Conservation (phyloP, 441 rosid genomes). For the Bruguiera hainesii region DNA sequence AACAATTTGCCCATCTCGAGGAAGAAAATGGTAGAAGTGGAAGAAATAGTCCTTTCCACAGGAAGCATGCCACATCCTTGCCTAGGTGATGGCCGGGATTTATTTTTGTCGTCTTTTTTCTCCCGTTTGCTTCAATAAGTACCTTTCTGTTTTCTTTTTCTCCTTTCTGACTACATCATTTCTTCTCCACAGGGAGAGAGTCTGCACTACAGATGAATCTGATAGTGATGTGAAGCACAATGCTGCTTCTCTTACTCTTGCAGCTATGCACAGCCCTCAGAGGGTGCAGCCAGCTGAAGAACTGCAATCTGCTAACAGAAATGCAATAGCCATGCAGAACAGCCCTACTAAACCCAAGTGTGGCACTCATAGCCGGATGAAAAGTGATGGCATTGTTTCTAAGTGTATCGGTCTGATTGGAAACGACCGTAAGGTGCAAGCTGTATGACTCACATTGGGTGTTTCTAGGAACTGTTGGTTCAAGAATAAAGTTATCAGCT, state of each 20-base stretch:
- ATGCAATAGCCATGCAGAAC: conserved; percentile 36
- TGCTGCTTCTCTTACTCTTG: conserved; percentile 35
- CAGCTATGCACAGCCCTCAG: conserved; percentile 49
- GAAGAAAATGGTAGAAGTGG: conserved; percentile 63
- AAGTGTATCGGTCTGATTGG: conserved; percentile 52
- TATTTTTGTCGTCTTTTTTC: neutral
- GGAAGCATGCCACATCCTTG: conserved; percentile 86
- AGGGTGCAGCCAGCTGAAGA: conserved; percentile 26
- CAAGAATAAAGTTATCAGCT: neutral
- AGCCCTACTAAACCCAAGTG: conserved; percentile 38
- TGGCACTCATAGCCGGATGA: conserved; percentile 60
- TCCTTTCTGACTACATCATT: conserved; percentile 1
- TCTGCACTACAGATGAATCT: conserved; percentile 45
- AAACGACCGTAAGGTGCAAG: conserved; percentile 34
- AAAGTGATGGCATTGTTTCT: conserved; percentile 81
- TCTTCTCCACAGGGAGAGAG: conserved; percentile 58
- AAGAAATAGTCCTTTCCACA: conserved; percentile 48
- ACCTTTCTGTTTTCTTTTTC: neutral
- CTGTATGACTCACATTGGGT: conserved; percentile 12
- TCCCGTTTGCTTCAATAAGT: conserved; percentile 5
- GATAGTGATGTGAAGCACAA: conserved; percentile 36
- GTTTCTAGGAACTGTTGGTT: neutral
- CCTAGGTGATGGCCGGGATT: conserved; percentile 58
- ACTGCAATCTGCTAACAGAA: conserved; percentile 32
- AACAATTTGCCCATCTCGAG: conserved; percentile 91